Base-by-base conservation (phyloP, 495 filamentous ascomycete genomes). In the Neurospora sp. region DNA sequence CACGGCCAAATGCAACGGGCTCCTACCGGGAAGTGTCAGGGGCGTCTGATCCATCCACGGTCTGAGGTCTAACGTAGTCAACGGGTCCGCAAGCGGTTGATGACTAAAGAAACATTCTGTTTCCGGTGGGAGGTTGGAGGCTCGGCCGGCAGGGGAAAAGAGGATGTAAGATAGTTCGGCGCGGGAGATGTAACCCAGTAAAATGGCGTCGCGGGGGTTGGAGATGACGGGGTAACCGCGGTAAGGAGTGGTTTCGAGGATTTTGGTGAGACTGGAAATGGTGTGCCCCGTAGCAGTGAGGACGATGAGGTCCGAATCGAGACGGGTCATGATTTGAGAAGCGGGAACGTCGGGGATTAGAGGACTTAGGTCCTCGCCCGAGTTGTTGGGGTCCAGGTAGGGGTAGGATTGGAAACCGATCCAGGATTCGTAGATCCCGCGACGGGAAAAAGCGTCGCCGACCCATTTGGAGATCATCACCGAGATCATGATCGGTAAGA, bases 31-130 rank as follows among this genome's bases (percentile, higher is more conserved):
- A 14, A 99, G 87, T 0, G 96, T 98, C 40, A 99, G 92, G 3
- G 96, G 96, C 0, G 96, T 99, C 78, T 97, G 94, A 79, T 99
- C 96, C 93, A 99, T 97, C 94, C 95, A 99, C 7, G 93, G 94
- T 16, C 95, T 86, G 9, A 98, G 85, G 80, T 99, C 95, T 44
- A 98, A 86, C 0, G 90, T 94, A 10, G 89, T 87, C n/a, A 85
- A 81, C 2, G 92, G 90, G 75, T 97, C 93, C 1, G 92, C 91
- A 71, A 93, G 89, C 14, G 93, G 90, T 77, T 94, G 92, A 78
- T 94, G 92, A 0, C 89, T 87, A 79, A 99, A 97, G 75, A 91
- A 92, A 11, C 92, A 90, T 80, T 96, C 92, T 6, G 94, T 93
- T 72, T 90, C 27, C 27, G 27, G 27, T 27, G 27, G 27, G 27